phyloP scores from a whole-genome alignment of 1,284 basidiomycete genomes.

The Cryptococcus sp. region DNA sequence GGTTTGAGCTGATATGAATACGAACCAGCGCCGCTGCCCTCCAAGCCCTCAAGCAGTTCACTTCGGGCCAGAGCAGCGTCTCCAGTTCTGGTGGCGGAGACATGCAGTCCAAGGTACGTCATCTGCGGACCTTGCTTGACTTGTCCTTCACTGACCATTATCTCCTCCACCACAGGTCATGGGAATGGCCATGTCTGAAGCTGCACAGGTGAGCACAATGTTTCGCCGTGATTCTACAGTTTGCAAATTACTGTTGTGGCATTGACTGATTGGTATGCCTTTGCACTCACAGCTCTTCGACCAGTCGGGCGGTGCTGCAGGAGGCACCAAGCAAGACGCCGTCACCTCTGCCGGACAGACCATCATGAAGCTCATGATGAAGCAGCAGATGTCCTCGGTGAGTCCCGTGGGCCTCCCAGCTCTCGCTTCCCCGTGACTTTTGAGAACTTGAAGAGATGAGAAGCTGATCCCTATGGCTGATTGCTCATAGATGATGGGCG shows the following conservation, averaged over 20 bases:
- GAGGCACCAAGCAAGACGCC: conserved; percentile 74
- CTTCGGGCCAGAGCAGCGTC: conserved; percentile 54
- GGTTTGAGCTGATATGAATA: no score
- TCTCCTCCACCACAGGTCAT: conserved; percentile 60
- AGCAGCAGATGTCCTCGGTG: conserved; percentile 51
- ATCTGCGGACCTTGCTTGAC: background rate
- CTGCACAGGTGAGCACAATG: conserved; percentile 50
- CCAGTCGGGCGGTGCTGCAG: conserved; percentile 63
- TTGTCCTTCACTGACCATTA: background rate
- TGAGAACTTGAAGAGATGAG: background rate
- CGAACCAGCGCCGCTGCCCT: conserved; percentile 67
- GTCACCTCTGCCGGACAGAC: conserved; percentile 80
- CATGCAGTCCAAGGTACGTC: conserved; percentile 42
- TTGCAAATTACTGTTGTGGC: background rate
- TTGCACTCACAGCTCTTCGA: conserved; percentile 64
- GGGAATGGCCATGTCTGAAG: conserved; percentile 77
- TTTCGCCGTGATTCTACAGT: no score
- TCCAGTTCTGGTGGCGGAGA: conserved; percentile 51
- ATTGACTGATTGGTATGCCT: background rate
- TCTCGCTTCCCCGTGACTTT: no score
- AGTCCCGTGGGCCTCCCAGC: conserved; percentile 14
- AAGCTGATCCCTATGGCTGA: background rate
- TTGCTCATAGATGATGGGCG: conserved; percentile 55
- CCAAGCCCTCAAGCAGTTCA: conserved; percentile 64
- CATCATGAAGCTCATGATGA: conserved; percentile 73